Evolutionary conservation across 2,329 filamentous ascomycete genomes (phyloP).

Genomic region (Xylariomycetidae sp.): DNA sequence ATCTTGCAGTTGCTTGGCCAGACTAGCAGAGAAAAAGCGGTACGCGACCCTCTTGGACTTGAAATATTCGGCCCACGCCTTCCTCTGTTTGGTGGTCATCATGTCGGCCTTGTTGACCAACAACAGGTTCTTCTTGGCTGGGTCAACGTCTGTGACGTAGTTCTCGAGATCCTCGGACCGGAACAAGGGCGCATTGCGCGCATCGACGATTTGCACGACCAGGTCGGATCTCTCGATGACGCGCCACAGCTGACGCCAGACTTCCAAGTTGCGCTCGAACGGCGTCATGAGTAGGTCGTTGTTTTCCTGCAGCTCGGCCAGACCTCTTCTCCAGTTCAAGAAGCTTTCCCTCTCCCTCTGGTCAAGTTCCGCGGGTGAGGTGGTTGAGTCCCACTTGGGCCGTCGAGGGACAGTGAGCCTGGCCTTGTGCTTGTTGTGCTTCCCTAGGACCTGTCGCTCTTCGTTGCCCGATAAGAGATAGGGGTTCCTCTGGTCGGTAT

Average conservation of each 20-base stretch:
- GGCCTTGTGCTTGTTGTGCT: constrained; percentile 74
- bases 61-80: constrained; percentile 82
- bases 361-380: constrained; percentile 79
- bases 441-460: constrained; percentile 69
- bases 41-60: constrained; percentile 76
- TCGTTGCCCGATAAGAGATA: constrained; percentile 82
- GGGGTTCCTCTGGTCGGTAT: constrained; percentile 91
- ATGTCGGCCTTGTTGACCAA: constrained; percentile 99
- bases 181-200: constrained; percentile 88
- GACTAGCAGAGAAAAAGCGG: constrained; percentile 89
- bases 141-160: constrained; percentile 90
- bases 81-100: constrained; percentile 84
- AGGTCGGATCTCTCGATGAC: constrained; percentile 96
- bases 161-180: constrained; percentile 86
- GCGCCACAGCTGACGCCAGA: constrained; percentile 96
- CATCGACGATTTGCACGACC: constrained; percentile 97
- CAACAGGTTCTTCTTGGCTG: constrained; percentile 82
- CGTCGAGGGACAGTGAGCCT: constrained; percentile 83
- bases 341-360: constrained; percentile 71
- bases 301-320: constrained; percentile 90
- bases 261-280: constrained; percentile 94
- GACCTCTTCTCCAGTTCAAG: constrained; percentile 78
- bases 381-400: constrained; percentile 80
- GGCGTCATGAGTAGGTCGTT: constrained; percentile 95
- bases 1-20: constrained; percentile 88